phyloP scores from a whole-genome alignment of 306 rosid species.

The Abrus pulchellus region DNA sequence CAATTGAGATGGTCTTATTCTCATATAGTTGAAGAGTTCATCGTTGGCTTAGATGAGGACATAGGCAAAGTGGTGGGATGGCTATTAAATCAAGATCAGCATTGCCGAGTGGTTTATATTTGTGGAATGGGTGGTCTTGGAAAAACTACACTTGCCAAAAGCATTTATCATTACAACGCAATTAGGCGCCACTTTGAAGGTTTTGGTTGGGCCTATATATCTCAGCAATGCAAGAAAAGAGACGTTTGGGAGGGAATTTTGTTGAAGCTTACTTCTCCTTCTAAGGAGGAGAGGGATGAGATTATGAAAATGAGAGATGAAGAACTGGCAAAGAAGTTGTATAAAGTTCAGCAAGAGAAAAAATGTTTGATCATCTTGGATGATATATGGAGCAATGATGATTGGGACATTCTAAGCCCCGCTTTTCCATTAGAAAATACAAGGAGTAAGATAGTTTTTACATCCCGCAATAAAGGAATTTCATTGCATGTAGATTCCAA shows the following conservation, averaged over 20 bases:
- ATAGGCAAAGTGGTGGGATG: conserved; percentile 40
- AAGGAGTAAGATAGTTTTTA: conserved; percentile 56
- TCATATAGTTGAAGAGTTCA: conserved; percentile 56
- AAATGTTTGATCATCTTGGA: conserved; percentile 64
- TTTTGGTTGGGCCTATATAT: conserved; percentile 49
- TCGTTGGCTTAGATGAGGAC: conserved; percentile 58
- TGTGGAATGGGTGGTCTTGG: conserved; percentile 76
- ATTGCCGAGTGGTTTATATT: conserved; percentile 47
- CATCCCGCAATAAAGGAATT: conserved; percentile 54
- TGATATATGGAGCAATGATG: conserved; percentile 61
- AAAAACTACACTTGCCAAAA: conserved; percentile 69
- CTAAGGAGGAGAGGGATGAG: conserved; percentile 56
- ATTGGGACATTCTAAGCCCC: conserved; percentile 53
- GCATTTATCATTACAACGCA: conserved; percentile 43
- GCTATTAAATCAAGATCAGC: conserved; percentile 43
- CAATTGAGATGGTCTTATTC: conserved; percentile 59
- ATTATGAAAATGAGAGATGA: conserved; percentile 52
- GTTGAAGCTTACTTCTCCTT: conserved; percentile 47
- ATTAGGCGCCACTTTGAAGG: conserved; percentile 51
- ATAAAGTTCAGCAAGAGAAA: conserved; percentile 52
- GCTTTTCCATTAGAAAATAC: conserved; percentile 51
- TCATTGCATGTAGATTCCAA: conserved; percentile 43
- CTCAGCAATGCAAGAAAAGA: conserved; percentile 51
- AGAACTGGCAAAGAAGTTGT: conserved; percentile 56
- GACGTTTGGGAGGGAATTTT: conserved; percentile 63